A percentile compares a stretch with the other conserved stretches of the same genome.
Evolutionary conservation across 768 basidiomycete species (phyloP).

Genomic region (Trametes elegans): DNA sequence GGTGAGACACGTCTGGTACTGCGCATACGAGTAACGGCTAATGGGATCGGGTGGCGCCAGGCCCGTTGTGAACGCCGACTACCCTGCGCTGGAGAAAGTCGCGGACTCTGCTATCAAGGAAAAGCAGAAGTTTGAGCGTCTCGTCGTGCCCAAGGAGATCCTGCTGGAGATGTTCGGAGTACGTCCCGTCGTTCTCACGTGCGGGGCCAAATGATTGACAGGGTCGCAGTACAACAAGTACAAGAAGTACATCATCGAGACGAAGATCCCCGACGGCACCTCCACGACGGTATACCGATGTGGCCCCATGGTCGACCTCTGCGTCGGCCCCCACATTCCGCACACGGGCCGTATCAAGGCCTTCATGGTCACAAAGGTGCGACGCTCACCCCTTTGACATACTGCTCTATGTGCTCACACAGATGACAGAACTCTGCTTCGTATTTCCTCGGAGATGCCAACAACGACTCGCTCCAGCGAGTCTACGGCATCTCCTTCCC

Average conservation of each 20-base stretch:
- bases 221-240: conserved; percentile 90
- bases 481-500: conserved; percentile 99
- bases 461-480: conserved; percentile 92
- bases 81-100: conserved; percentile 85
- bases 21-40: not conserved
- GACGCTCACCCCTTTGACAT: not conserved
- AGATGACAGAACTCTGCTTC: conserved; percentile 83
- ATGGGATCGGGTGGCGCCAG: conserved; percentile 34
- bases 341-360: conserved; percentile 98
- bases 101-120: conserved; percentile 90
- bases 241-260: conserved; percentile 93
- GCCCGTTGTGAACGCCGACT: conserved; percentile 78
- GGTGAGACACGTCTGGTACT: conserved; percentile 38
- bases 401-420: not conserved
- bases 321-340: conserved; percentile 95
- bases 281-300: conserved; percentile 98
- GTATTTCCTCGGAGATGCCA: conserved; percentile 85
- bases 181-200: conserved; percentile 1
- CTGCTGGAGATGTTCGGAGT: conserved; percentile 96
- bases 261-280: conserved; percentile 93
- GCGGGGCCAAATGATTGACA: conserved; percentile 2
- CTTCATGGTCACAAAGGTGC: conserved; percentile 92
- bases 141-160: conserved; percentile 92
- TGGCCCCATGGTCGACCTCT: conserved; percentile 97
- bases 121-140: conserved; percentile 94